Base-by-base conservation (phyloP, 2,329 filamentous ascomycete genomes). In the Neonectria magnoliae region DNA sequence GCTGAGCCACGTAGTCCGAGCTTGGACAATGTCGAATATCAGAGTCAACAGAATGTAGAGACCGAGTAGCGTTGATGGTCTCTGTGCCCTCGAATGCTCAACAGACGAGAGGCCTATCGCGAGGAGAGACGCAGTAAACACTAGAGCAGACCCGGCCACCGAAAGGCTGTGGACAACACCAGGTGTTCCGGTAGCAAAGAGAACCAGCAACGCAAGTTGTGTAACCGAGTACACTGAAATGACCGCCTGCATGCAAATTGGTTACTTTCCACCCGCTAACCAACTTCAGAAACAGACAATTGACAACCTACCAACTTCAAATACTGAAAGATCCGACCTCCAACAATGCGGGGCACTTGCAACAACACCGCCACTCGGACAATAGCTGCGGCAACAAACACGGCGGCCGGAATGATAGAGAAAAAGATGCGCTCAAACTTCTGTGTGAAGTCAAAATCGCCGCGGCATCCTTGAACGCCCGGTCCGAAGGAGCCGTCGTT, bases 381-480 rank as follows among this genome's bases (percentile, higher is more conserved):
- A 50, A 79, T 33, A 0, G 79, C 77, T 1, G 78, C 56, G 0
- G 77, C 65, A 13, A 82, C 66, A 44, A 85, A 83, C 0, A 83
- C 57, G 1, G 77, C 68, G 0, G 79, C 72, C 0, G 84, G 84
- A 3, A 82, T 71, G 9, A 84, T 76, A 1, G 79, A 77, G n/a
- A 86, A 76, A 54, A 85, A 77, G 4, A 84, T 75, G 20, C 81
- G 76, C 69, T 85, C 83, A 58, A 87, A 85, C 29, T 77, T 78
- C 54, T 85, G 73, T 1, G 84, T 86, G 61, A 85, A 85, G 69
- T 85, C 84, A 59, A 86, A 86, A 62, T 83, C 79, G 55, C 75
- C 79, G 10, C 83, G 81, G 60, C 83, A 85, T 22, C 81, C 82
- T 10, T 67, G 67, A n/a, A 85, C 81, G 7, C 72, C 68, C 0